These are phyloP conservation scores for Cladophialophora bantiana DNA, from an alignment of 2,329 filamentous ascomycete species.

Conservation along the genomic window DNA sequence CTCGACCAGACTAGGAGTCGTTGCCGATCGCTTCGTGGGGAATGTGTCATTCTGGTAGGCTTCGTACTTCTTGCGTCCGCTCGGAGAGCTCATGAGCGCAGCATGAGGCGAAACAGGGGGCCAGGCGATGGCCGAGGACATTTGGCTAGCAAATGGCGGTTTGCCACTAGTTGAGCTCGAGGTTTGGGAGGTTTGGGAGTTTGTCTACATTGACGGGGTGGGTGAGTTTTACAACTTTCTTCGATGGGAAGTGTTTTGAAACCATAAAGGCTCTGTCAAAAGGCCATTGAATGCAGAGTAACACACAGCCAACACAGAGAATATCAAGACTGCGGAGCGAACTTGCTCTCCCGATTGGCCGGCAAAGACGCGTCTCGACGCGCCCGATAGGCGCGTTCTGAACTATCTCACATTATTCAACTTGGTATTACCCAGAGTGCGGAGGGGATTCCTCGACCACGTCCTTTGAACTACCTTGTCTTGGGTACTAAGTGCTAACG, in stretches of 20 bases:
- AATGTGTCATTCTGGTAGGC: constrained; percentile 73
- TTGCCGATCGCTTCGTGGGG: constrained; percentile 62
- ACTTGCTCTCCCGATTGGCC: constrained; percentile 30
- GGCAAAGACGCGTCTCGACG: constrained; percentile 20
- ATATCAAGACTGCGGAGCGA: constrained; percentile 18
- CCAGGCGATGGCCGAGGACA: constrained; percentile 54
- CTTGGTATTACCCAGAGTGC: no score
- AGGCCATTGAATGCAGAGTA: neutral
- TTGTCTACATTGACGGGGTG: constrained; percentile 8
- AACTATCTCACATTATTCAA: neutral
- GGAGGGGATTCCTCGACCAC: neutral
- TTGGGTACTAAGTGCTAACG: neutral
- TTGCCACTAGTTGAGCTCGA: neutral
- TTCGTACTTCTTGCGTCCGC: constrained; percentile 77
- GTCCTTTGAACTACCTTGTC: neutral
- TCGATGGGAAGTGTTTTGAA: no score
- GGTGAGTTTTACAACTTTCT: no score
- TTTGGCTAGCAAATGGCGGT: neutral
- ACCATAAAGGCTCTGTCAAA: neutral
- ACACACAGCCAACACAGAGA: neutral
- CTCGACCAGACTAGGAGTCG: constrained; percentile 50
- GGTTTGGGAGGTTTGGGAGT: neutral
- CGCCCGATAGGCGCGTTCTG: neutral
- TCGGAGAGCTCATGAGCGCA: constrained; percentile 72
- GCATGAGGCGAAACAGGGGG: constrained; percentile 69